Evolutionary conservation across 371 early-diverging fungal species (phyloP), one percentile per base, ranked within the genome.

Genomic region (Haplosporangium sp.): DNA sequence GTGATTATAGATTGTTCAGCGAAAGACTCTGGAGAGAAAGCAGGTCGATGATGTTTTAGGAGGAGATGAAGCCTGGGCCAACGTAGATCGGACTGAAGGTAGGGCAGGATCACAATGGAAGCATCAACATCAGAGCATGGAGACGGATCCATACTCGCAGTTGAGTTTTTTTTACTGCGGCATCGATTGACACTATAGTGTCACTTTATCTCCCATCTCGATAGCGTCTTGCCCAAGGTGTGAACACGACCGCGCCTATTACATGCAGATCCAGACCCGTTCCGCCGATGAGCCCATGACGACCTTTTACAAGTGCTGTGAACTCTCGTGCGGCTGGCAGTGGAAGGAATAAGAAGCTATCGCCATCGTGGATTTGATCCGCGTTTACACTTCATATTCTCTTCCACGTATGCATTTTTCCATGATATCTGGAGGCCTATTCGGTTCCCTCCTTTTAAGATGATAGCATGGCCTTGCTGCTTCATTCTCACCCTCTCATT

Each of bases 241-340:
- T 85, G 95, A 94, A 80, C 91, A 95, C 73, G 85, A 86, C 45
- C 84, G 92, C 36, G 98, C 98, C 1, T 95, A 93, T 85, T 97
- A 91, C 84, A 92, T 94, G 93, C 93, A 94, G 81, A 91, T 98
- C 65, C 97, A 98, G 84, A 96, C 95, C 47, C 92, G 98, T 60
- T 95, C 96, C 13, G 97, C 96, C 29, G 98, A 98, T 86, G 98
- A 98, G 83, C 98, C 98, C 37, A 92, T 90, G 86, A 91, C 96
- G 14, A 93, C 91, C 36, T 96, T 96, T 83, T 97, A 91, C 87
- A 94, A 93, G 75, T 94, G 94, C 69, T 88, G 89, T 64, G 88
- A 88, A 51, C 81, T 84, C 40, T 79, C 84, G 16, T 95, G 95
- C 60, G 84, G 85, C n/a, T 79, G 90, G 74, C 92, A 93, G 69